Conservation (phyloP, 192 early-diverging fungal species). For the Pecoramyces ruminantium region DNA sequence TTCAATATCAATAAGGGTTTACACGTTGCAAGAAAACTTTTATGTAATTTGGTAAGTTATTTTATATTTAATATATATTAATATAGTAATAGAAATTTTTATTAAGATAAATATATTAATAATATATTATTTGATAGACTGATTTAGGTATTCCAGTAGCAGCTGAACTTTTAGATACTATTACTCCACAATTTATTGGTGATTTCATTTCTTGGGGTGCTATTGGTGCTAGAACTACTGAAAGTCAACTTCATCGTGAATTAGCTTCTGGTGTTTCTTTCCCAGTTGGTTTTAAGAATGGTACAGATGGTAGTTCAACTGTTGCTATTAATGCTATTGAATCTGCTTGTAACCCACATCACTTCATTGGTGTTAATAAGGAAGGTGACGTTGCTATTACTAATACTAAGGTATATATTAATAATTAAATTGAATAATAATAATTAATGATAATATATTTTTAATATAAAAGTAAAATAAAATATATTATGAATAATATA, state of each 20-base stretch:
- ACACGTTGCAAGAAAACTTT: constrained; percentile 60
- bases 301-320: constrained; percentile 76
- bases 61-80: neutral
- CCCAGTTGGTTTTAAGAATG: constrained; percentile 98
- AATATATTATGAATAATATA: neutral
- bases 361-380: constrained; percentile 59
- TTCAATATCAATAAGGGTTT: constrained; percentile 96
- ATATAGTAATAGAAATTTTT: neutral
- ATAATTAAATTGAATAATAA: too few species aligned
- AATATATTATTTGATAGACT: constrained; percentile 25
- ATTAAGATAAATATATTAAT: too few species aligned
- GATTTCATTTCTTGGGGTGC: constrained; percentile 93
- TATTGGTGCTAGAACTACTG: constrained; percentile 91
- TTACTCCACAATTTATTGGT: constrained; percentile 87
- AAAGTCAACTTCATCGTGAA: constrained; percentile 88
- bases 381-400: constrained; percentile 82
- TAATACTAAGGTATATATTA: constrained; percentile 27
- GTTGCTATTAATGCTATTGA: constrained; percentile 39
- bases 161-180: constrained; percentile 83
- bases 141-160: constrained; percentile 70
- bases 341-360: constrained; percentile 1
- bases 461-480: too few species aligned
- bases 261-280: constrained; percentile 84
- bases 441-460: too few species aligned
- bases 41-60: constrained; percentile 36